Evolutionary conservation across 2,329 filamentous ascomycete genomes (phyloP), one percentile per base, ranked within the genome.

Genomic region (Monosporascus sp.): DNA sequence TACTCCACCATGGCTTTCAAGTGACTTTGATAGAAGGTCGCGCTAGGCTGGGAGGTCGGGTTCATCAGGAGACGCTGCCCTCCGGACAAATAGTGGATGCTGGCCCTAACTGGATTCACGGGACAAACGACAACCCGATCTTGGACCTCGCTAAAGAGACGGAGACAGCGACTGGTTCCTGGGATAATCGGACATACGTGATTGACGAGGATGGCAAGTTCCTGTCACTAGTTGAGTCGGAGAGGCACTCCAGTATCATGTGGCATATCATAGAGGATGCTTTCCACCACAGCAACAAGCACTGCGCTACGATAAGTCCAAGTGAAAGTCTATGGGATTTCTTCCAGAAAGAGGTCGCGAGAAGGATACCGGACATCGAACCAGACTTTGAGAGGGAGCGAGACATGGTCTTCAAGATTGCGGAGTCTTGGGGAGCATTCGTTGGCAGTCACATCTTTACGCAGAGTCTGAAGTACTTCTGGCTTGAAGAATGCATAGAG

Each of bases 71-170:
- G 49, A 67, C 63, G 22, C 70, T 84, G 3, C 68, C 71, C 14
- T 79, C 77, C 39, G 66, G 58, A 22, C 65, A 73, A 31, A 59
- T 75, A 7, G 75, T 82, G n/a, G 81, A 85, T 58, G 68, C 80
- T 35, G 88, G 88, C 0, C 85, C 87, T n/a, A 91, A 90, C 62
- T 91, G 87, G 87, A 89, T 91, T 50, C 87, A 91, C 55, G 87
- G 88, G 36, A 89, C 85, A 6, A 74, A 81, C 1, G 76, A 85
- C 57, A 91, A 90, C 62, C 85, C 87, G 0, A 87, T 90, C 17
- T 67, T 86, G 39, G 81, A 87, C 44, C 72, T 90, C 18, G 86
- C 85, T 14, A 79, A 77, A 58, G 72, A 80, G 57, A 89, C 85
- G 0, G 71, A 75, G 1, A 89, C 80, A 0, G 62, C 67, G 0